Conservation (phyloP, 345 rosid species). For the Citrus maxima region DNA sequence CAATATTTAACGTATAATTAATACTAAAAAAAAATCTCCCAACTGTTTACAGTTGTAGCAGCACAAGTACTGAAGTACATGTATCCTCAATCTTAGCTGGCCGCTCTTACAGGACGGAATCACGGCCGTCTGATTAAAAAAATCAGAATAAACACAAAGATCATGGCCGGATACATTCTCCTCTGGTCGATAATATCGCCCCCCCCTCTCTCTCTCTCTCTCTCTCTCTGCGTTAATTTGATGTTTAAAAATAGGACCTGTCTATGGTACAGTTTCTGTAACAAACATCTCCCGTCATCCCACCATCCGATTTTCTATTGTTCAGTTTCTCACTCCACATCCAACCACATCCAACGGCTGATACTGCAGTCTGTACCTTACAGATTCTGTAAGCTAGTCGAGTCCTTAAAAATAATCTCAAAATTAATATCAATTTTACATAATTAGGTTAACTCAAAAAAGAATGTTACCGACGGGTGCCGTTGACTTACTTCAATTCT, state of each 20-base stretch:
- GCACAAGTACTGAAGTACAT: background rate
- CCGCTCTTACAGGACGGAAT: background rate
- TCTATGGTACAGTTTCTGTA: no score
- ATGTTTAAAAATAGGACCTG: no score
- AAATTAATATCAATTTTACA: background rate
- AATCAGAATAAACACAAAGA: background rate
- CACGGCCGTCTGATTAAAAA: background rate
- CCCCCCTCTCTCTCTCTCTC: no score
- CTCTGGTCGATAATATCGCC: background rate
- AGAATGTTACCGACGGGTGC: background rate
- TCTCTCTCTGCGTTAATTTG: background rate
- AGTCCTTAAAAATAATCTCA: background rate
- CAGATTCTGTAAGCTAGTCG: no score
- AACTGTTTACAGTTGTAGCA: background rate
- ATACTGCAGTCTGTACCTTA: no score
- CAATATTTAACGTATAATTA: fast-evolving
- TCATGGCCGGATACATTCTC: background rate
- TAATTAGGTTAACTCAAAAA: background rate
- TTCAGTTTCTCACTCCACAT: no score
- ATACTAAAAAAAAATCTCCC: background rate
- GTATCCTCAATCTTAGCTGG: background rate
- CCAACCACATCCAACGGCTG: no score
- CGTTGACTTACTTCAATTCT: background rate
- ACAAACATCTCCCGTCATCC: no score
- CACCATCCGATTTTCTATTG: no score